Evolutionary conservation across 2,329 filamentous ascomycete genomes (phyloP), one percentile per base, ranked within the genome.

Genomic region (Coniochaeta prunicola): DNA sequence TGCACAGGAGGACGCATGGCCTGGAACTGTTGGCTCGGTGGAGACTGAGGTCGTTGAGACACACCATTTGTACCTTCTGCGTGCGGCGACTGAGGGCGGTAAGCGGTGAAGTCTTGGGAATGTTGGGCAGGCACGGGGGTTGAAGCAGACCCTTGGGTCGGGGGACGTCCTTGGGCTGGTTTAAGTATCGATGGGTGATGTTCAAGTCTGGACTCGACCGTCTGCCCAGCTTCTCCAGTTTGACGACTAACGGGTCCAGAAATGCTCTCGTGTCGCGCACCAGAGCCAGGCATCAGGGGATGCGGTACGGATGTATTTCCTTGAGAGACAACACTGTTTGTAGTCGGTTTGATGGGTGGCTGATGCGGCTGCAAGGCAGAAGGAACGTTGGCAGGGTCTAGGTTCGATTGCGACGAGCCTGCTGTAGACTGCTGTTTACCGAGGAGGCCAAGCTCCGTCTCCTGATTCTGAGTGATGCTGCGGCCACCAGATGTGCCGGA

Each of bases 281-380:
- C 45, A 21, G 55, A 28, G 8, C 48, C 48, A n/a, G 58, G 30
- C 15, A 38, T 31, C 6, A 58, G 21, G 34, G 57, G 40, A n/a
- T 50, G 58, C 12, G 56, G 30, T 50, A 53, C 45, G 9, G 13
- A 31, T 36, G 21, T 2, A n/a, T 21, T 3, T 54, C 21, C 4
- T 8, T 54, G 53, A 36, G 53, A 54, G 8, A 13, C 1, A 66
- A 63, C 7, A 62, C 40, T 28, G 7, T 50, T 4, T 12, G 45
- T 15, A 17, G 45, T 6, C 13, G 45, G 24, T 24, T 28, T 34
- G 10, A 7, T 36, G 4, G 19, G 53, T 34, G 53, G 30, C 7
- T 64, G 63, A 1, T 68, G 64, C 8, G 66, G 65, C 28, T 67
- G 63, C 19, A 71, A 59, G 4, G 64, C 56, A 13, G 66, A 58